phyloP scores from a whole-genome alignment of 1,284 basidiomycete genomes.

The Ustilago sp. region DNA sequence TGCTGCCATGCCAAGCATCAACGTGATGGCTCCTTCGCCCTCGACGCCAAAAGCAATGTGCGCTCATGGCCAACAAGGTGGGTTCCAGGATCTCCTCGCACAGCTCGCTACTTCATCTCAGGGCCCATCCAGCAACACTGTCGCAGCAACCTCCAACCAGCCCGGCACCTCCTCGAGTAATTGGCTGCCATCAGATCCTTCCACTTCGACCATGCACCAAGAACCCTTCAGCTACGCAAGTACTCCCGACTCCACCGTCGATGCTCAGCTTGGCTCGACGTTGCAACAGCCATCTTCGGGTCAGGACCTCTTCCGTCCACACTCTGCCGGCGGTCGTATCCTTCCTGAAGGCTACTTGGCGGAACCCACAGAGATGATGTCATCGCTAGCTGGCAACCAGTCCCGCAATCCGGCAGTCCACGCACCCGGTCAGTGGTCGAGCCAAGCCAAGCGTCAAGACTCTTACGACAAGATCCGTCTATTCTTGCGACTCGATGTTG shows the following conservation, averaged over 20 bases:
- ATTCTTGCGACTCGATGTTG: constrained; percentile 57
- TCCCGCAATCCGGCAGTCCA: constrained; percentile 18
- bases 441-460: constrained; percentile 57
- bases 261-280: constrained; percentile 9
- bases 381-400: constrained; percentile 30
- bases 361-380: constrained; percentile 37
- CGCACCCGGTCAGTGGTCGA: constrained; percentile 49
- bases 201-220: constrained; percentile 9
- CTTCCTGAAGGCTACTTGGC: constrained; percentile 34
- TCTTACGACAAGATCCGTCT: constrained; percentile 60
- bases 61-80: constrained; percentile 24
- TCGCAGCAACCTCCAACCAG: constrained; percentile 10
- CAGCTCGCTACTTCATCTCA: constrained; percentile 37
- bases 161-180: constrained; percentile 6
- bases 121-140: background rate
- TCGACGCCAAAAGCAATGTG: constrained; percentile 38
- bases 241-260: constrained; percentile 7
- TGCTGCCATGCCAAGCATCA: constrained; percentile 46
- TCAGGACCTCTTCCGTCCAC: constrained; percentile 25
- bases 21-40: constrained; percentile 54
- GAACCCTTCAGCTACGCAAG: constrained; percentile 39
- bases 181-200: constrained; percentile 23
- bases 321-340: constrained; percentile 32
- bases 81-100: constrained; percentile 47
- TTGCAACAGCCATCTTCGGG: constrained; percentile 6